A percentile compares a stretch with the other conserved stretches of the same genome.
These are phyloP conservation scores for Candida parachauliodes DNA, from an alignment of 805 yeast species.

Conservation along the genomic window DNA sequence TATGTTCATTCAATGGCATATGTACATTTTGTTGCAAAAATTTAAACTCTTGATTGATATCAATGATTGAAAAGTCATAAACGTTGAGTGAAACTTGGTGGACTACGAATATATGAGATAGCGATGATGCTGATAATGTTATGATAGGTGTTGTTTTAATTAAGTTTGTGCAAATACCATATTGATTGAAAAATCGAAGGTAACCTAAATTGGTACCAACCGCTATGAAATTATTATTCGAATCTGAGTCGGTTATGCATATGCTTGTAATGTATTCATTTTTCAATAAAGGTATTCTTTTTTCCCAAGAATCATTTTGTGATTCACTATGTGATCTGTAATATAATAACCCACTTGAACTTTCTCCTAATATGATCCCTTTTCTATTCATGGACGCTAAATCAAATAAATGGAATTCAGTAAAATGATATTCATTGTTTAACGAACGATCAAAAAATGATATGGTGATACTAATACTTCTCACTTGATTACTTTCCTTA, in stretches of 20 bases:
- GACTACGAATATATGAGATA: conserved; percentile 50
- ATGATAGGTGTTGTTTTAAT: conserved; percentile 72
- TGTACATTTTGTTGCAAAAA: conserved; percentile 37
- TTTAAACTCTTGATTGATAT: conserved; percentile 39
- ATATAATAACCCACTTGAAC: conserved; percentile 46
- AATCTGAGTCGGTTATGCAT: conserved; percentile 44
- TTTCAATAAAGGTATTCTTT: conserved; percentile 47
- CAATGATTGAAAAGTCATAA: conserved; percentile 47
- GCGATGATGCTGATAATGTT: conserved; percentile 61
- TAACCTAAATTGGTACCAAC: conserved; percentile 78
- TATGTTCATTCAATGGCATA: conserved; percentile 28
- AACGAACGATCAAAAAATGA: conserved; percentile 77
- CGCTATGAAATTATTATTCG: conserved; percentile 45
- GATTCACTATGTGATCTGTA: conserved; percentile 65
- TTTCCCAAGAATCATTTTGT: conserved; percentile 68
- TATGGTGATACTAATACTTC: conserved; percentile 70
- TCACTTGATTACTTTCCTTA: conserved; percentile 11
- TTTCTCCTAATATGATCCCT: conserved; percentile 59
- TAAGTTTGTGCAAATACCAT: conserved; percentile 69
- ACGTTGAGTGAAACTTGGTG: conserved; percentile 33
- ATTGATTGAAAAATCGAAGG: conserved; percentile 63
- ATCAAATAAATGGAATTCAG: conserved; percentile 68
- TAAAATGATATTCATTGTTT: conserved; percentile 81
- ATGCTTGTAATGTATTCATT: conserved; percentile 65
- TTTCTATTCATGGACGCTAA: conserved; percentile 66